A percentile compares a stretch with the other conserved stretches of the same genome.
Evolutionary conservation across 78 protist genomes (phyloP).

Genomic region (Mantamonas sphyraenae): DNA sequence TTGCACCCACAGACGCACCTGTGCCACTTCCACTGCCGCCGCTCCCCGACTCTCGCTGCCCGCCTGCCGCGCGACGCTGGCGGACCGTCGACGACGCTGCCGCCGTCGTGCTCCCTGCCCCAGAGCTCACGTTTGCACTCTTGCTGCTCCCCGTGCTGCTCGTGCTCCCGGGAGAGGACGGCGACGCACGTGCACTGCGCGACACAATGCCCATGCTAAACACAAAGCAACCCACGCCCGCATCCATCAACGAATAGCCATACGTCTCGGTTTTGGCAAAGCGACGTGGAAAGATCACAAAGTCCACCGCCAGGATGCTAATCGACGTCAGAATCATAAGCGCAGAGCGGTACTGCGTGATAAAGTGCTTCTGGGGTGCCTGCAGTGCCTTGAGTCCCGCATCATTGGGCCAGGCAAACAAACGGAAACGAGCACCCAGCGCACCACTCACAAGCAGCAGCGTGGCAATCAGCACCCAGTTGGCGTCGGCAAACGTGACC

Average conservation of each 20-base stretch:
- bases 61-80: neutral
- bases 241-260: slow-evolving; percentile 79
- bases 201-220: slow-evolving; percentile 1
- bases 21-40: neutral
- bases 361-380: too few species aligned
- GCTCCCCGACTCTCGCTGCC: neutral
- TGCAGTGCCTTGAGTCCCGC: too few species aligned
- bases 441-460: neutral
- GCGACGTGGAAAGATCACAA: slow-evolving; percentile 63
- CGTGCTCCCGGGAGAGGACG: neutral
- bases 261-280: slow-evolving; percentile 73
- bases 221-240: slow-evolving; percentile 42
- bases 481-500: neutral
- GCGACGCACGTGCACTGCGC: too few species aligned
- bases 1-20: too few species aligned
- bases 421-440: neutral
- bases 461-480: neutral
- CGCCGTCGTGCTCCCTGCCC: neutral
- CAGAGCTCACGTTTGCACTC: neutral
- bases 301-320: slow-evolving; percentile 65
- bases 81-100: too few species aligned
- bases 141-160: neutral
- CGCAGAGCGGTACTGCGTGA: neutral
- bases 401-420: too few species aligned
- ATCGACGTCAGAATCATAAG: slow-evolving; percentile 2